Percentiles rank a stretch among this genome's conserved stretches.
Evolutionary conservation across 1,284 basidiomycete species (phyloP).

Genomic region (Sporisorium reilianum): DNA sequence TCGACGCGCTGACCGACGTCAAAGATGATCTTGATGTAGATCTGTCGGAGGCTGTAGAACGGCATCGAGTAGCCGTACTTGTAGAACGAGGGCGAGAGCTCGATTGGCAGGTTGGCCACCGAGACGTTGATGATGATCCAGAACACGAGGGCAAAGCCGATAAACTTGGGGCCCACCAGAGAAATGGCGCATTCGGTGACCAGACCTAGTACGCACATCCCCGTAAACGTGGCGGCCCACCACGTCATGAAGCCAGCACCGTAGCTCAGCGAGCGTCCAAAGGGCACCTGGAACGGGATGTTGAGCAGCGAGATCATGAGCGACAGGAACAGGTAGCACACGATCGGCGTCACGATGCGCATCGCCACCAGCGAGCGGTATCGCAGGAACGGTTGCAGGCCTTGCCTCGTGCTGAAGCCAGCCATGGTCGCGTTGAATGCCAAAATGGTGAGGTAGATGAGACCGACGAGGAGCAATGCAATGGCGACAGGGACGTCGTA

Average conservation of each 20-base stretch:
- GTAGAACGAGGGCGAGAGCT: conserved; percentile 54
- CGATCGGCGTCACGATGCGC: conserved; percentile 52
- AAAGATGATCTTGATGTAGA: conserved; percentile 64
- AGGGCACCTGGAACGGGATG: conserved; percentile 61
- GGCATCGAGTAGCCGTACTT: conserved; percentile 62
- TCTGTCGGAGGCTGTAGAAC: conserved; percentile 59
- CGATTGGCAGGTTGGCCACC: conserved; percentile 53
- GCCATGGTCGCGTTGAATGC: conserved; percentile 68
- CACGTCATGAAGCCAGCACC: conserved; percentile 65
- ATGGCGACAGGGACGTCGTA: conserved; percentile 79
- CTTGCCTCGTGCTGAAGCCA: conserved; percentile 44
- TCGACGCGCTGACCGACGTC: conserved; percentile 52
- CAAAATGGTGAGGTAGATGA: conserved; percentile 79
- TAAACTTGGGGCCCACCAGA: conserved; percentile 56
- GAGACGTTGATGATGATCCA: conserved; percentile 65
- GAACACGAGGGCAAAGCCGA: conserved; percentile 58
- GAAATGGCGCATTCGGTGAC: conserved; percentile 57
- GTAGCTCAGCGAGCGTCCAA: conserved; percentile 52
- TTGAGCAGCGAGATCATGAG: conserved; percentile 64
- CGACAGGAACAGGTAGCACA: conserved; percentile 56
- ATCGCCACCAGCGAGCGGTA: conserved; percentile 53
- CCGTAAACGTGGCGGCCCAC: conserved; percentile 55
- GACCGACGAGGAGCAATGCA: conserved; percentile 80
- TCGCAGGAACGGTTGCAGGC: conserved; percentile 53
- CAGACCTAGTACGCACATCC: conserved; percentile 59